These are phyloP conservation scores for Lactarius tabidus DNA, from an alignment of 768 basidiomycete genomes.

Conservation along the genomic window DNA sequence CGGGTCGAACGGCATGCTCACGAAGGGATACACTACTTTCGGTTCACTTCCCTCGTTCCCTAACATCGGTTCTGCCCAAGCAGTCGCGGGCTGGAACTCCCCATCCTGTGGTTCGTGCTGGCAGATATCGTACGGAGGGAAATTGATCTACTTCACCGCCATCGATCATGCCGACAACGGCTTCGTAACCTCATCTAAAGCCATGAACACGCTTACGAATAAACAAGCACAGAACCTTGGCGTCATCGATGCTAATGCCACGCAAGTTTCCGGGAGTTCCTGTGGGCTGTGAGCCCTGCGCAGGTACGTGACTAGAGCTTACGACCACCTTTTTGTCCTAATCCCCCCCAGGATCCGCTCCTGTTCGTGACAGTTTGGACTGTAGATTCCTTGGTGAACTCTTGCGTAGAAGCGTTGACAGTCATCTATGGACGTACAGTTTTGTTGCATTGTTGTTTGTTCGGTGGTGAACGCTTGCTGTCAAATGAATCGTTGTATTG, in stretches of 20 bases:
- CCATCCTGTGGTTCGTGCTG: conserved; percentile 36
- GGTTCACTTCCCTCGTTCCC: conserved; percentile 33
- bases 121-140: conserved; percentile 31
- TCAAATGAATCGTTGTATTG: neutral
- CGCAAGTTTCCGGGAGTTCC: conserved; percentile 37
- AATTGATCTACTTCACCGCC: conserved; percentile 32
- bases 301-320: neutral
- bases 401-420: neutral
- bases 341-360: neutral
- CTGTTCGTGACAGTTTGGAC: neutral
- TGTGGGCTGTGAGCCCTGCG: conserved; percentile 44
- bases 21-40: conserved; percentile 35
- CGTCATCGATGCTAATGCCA: conserved; percentile 33
- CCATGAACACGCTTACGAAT: conserved; percentile 37
- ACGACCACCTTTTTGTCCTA: neutral
- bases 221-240: conserved; percentile 46
- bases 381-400: no score
- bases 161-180: conserved; percentile 33
- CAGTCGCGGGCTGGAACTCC: conserved; percentile 32
- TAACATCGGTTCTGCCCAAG: conserved; percentile 33
- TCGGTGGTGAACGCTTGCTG: neutral
- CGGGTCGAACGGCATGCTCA: conserved; percentile 32
- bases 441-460: neutral
- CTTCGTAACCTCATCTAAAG: conserved; percentile 35
- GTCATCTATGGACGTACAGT: neutral